These are phyloP conservation scores for Geotrichum fermentans DNA, from an alignment of 1,139 yeast genomes.

Conservation along the genomic window DNA sequence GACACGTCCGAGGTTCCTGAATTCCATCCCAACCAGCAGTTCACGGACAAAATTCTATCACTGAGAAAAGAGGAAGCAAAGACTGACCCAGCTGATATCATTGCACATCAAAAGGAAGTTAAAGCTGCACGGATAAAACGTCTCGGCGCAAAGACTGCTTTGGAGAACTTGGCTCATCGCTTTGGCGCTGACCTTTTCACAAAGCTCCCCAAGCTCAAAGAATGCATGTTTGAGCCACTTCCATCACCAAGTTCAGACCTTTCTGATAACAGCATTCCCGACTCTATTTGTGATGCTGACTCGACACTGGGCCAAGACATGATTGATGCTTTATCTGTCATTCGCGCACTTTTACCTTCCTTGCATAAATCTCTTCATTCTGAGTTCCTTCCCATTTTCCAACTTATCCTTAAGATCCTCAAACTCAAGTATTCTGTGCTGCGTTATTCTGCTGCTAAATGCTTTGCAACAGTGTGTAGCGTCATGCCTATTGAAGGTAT, in stretches of 20 bases:
- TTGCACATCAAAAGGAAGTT: slow-evolving; percentile 58
- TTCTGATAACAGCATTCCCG: slow-evolving; percentile 30
- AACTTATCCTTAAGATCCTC: slow-evolving; percentile 56
- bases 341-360: slow-evolving; percentile 68
- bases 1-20: slow-evolving; percentile 97
- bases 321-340: slow-evolving; percentile 80
- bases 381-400: slow-evolving; percentile 47
- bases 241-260: slow-evolving; percentile 30
- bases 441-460: slow-evolving; percentile 86
- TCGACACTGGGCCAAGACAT: slow-evolving; percentile 67
- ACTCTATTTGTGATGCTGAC: slow-evolving; percentile 43
- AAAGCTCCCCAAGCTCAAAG: slow-evolving; percentile 62
- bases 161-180: slow-evolving; percentile 46
- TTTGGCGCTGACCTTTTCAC: slow-evolving; percentile 56
- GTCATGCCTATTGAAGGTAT: slow-evolving; percentile 69
- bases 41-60: slow-evolving; percentile 60
- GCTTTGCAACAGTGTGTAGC: slow-evolving; percentile 78
- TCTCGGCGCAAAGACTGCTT: slow-evolving; percentile 71
- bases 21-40: slow-evolving; percentile 61
- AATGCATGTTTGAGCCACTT: slow-evolving; percentile 66
- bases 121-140: slow-evolving; percentile 76
- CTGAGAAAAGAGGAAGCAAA: slow-evolving; percentile 74
- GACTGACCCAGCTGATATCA: slow-evolving; percentile 62
- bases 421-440: slow-evolving; percentile 70
- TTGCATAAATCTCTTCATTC: slow-evolving; percentile 49